Base-by-base conservation (phyloP, 768 basidiomycete genomes). In the Suillus lakei region DNA sequence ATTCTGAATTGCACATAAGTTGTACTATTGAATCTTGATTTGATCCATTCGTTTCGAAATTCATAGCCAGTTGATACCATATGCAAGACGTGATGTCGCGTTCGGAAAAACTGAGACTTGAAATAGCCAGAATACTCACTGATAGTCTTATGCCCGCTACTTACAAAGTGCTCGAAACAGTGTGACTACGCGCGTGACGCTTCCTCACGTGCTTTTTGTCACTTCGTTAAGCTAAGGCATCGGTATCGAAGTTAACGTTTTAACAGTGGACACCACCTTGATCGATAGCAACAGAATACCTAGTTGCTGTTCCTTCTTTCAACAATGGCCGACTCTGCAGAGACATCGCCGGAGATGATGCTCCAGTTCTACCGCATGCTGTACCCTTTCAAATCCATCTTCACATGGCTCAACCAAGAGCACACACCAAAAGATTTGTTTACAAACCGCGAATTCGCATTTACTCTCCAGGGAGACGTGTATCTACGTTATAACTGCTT, bases 401-500 rank as follows among this genome's bases (percentile, higher is more conserved):
- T 91, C 79, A 85, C 86, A 65, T 99, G 98, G 98, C 84, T 99
- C 28, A 98, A 98, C 74, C 97, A 98, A 68, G 91, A 91, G 67
- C 91, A 93, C 67, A 81, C 84, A 63, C 86, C 96, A 1, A 85
- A 89, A 15, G 88, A 86, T 66, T 86, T 93, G 58, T 99, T 94
- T 76, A 95, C 93, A 4, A 89, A 98, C 73, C 91, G 98, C 74
- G 98, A 99, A 77, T 97, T 98, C 75, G 90, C 98, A 26, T 96
- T 97, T 77, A 98, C 96, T 3, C 87, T 99, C 26, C 85, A 85
- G 38, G 92, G 91, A 53, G 97, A 98, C 69, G 89, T 93, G 15
- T 99, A 99, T 78, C 82, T 99, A 38, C 92, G 98, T 18, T 99
- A 98, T 81, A 91, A 98, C 76, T 97, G 93, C 3, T 99, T 98